Evolutionary conservation across 768 basidiomycete species (phyloP), one percentile per base, ranked within the genome.

Genomic region (Rhizopogon vesiculosus): DNA sequence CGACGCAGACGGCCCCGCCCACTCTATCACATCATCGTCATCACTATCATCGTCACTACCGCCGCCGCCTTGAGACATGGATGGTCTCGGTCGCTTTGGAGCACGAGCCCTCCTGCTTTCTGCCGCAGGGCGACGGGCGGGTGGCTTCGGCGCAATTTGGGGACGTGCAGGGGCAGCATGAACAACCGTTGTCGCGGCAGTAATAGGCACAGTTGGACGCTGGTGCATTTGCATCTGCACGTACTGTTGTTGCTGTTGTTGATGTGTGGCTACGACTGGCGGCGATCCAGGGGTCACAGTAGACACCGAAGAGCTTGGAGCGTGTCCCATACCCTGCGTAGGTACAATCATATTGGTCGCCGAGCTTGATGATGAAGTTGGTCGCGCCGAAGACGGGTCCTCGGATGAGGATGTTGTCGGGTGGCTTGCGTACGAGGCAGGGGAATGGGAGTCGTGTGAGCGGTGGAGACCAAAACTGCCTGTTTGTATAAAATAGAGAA

Each of bases 1-100:
- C 40, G 45, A 40, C 3, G 45, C 50, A 39, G 56, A 54, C 33
- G 42, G 25, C 12, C 63, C 63, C 57, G 54, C 48, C 62, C 59
- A 65, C 22, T 69, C 68, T 19, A 52, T 28, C 19, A 63, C 45
- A 1, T 70, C 69, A 1, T 71, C 69, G 1, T 69, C 68, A 0
- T 69, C 69, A 8, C 66, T 71, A 1, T 70, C 69, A 19, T 64
- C 63, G 1, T 69, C 69, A 19, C 69, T 69, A 9, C 55, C 53
- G 0, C 46, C 59, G 13, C 42, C 46, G 18, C 40, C 50, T 3
- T 50, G 55, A 13, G 59, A 43, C 1, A 49, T 2, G 41, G 55
- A 57, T 16, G 45, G 53, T 38, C 64, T 53, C 38, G 5, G 51
- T 10, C 69, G 69, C 42, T 69, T 69, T 5, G 57, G 42, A 16